These are phyloP conservation scores for Rozella allomycis DNA, from an alignment of 371 early-diverging fungal species.

Conservation along the genomic window DNA sequence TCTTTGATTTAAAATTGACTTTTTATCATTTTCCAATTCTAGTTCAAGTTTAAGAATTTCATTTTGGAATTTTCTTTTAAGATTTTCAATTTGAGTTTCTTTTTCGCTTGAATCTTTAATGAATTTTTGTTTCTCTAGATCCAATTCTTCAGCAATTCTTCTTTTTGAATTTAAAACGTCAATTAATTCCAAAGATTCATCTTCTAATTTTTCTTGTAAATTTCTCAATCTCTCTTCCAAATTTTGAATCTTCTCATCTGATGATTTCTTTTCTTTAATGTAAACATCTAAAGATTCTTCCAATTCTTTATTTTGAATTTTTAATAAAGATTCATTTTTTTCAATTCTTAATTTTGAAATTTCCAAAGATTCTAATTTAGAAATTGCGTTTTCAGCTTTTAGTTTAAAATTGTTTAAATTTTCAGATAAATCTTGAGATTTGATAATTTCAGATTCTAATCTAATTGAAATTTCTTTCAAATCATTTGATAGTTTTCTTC, in stretches of 20 bases:
- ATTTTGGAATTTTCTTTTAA: too few species aligned
- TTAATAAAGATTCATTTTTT: conserved; percentile 27
- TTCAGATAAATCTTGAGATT: conserved; percentile 20
- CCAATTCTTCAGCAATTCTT: too few species aligned
- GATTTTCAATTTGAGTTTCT: too few species aligned
- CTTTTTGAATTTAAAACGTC: too few species aligned
- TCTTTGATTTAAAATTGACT: too few species aligned
- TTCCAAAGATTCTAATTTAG: conserved; percentile 36
- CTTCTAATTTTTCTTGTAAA: conserved; percentile 43
- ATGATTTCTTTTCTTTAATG: conserved; percentile 22
- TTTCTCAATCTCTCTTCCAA: conserved; percentile 40
- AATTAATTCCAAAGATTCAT: conserved; percentile 32
- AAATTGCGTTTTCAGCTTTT: conserved; percentile 27
- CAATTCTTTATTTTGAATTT: conserved; percentile 30
- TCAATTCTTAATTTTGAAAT: conserved; percentile 34
- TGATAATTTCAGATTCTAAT: conserved; percentile 18
- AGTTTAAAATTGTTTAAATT: conserved; percentile 25
- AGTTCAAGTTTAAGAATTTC: too few species aligned
- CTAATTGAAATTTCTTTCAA: conserved; percentile 23
- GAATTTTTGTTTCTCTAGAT: not conserved
- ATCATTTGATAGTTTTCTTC: conserved; percentile 21
- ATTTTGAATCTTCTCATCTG: conserved; percentile 30
- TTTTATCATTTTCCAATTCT: too few species aligned
- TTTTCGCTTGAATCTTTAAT: too few species aligned
- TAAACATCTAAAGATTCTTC: conserved; percentile 36